Evolutionary conservation across 208 protist species (phyloP), one percentile per base, ranked within the genome.

Genomic region (Acanthamoeba lenticulata): DNA sequence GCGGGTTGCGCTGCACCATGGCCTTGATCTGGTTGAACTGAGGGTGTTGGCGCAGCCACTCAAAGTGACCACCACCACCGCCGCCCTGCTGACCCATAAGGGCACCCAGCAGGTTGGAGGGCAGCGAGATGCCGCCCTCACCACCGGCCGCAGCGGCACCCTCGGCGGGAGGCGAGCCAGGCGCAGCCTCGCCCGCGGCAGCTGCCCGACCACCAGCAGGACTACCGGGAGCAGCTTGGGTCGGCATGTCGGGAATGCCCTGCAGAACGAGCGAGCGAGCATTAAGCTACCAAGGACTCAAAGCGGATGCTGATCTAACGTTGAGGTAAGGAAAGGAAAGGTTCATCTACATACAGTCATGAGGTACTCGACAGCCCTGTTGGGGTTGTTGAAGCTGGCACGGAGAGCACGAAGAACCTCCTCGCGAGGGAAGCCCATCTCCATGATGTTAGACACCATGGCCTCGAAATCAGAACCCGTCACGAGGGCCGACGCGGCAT

Each of bases 331-430:
- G 19, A 21, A 4, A 52, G 57, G 34, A 44, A 34, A 27, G 7
- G 34, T n/a, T n/a, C n/a, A n/a, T n/a, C n/a, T n/a, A n/a, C 90
- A 67, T 65, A 95, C 96, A 32, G 90, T 96, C 72, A 96, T 95
- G 11, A 97, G 93, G 90, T 97, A 96, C 36, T 97, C 97, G 17
- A 97, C 95, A 5, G 97, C 97, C 32, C 96, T 86, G 52, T 97
- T 95, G 65, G 96, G 93, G 92, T 97, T 97, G 47, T 97, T 96
- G 94, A 96, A 97, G 27, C 95, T 90, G 27, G 95, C 94, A 69
- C 95, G 90, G 2, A 97, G 62, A 3, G 97, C 97, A 83, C 94
- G 83, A 3, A 97, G 72, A 11, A 96, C 97, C 29, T 95, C 40
- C 11, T 95, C 95, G 49, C 96, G 94, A 38, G 40, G 57, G 55